Conservation (phyloP, 2,329 filamentous ascomycete species). For the Paraphaeosphaeria sporulosa region DNA sequence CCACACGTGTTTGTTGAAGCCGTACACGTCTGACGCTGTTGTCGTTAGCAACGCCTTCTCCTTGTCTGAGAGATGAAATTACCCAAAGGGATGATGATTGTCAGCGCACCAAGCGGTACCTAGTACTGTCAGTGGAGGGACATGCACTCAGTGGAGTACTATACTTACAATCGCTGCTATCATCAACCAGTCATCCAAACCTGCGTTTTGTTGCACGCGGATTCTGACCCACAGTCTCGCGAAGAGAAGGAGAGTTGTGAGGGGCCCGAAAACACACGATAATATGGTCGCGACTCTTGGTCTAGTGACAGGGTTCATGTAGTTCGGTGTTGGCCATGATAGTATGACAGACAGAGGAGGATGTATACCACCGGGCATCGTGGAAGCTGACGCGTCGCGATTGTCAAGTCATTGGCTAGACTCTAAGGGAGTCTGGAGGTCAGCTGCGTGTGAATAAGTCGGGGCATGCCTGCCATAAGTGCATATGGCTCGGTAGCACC, state of each 20-base stretch:
- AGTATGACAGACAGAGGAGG: slow-evolving; percentile 33
- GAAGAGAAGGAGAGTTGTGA: slow-evolving; percentile 33
- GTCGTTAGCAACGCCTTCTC: slow-evolving; percentile 8
- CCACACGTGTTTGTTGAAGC: slow-evolving; percentile 40
- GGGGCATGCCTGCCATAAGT: slow-evolving; percentile 18
- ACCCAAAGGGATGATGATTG: slow-evolving; percentile 33
- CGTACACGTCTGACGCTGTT: slow-evolving; percentile 24
- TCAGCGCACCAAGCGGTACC: slow-evolving; percentile 29
- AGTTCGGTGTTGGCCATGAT: slow-evolving; percentile 37
- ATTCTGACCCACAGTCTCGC: slow-evolving; percentile 40
- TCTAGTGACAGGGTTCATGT: slow-evolving; percentile 29
- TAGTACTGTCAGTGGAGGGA: slow-evolving; percentile 20
- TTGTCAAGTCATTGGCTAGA: neutral
- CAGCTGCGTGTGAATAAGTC: neutral
- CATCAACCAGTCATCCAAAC: slow-evolving; percentile 43
- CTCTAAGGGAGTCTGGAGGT: neutral
- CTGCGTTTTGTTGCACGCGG: slow-evolving; percentile 32
- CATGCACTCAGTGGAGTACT: neutral
- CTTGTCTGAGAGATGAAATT: neutral
- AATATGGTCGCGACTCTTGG: slow-evolving; percentile 29
- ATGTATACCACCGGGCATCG: slow-evolving; percentile 42
- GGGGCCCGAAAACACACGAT: slow-evolving; percentile 31
- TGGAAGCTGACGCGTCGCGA: slow-evolving; percentile 10
- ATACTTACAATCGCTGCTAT: slow-evolving; percentile 32
- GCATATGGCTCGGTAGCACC: neutral